Evolutionary conservation across 2,329 filamentous ascomycete species (phyloP).

Genomic region (Coniochaeta prunicola): DNA sequence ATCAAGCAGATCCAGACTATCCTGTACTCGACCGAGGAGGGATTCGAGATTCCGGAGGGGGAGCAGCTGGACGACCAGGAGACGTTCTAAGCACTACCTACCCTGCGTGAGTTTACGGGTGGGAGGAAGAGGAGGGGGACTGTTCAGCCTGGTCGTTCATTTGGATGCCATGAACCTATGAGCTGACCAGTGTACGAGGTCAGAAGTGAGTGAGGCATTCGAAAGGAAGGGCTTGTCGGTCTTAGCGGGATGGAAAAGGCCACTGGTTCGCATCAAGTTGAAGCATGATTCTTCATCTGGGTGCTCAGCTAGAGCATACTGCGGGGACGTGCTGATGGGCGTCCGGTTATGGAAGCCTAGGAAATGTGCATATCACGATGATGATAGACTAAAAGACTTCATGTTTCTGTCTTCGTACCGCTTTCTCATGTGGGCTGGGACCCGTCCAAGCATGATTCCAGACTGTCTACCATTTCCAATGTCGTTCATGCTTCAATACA

Average conservation of each 20-base stretch:
- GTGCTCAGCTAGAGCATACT: not conserved
- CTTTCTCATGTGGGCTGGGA: not conserved
- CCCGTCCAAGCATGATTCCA: too few relatives aligned
- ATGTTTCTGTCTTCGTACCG: not conserved
- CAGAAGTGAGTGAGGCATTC: too few relatives aligned
- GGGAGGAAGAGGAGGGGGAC: too few relatives aligned
- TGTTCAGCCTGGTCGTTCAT: too few relatives aligned
- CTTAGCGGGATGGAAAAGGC: not conserved
- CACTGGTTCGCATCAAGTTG: not conserved
- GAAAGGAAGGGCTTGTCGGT: too few relatives aligned
- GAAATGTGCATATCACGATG: not conserved
- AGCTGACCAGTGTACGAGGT: too few relatives aligned
- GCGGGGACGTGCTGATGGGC: not conserved
- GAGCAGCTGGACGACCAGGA: constrained; percentile 71
- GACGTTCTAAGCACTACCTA: constrained; percentile 51
- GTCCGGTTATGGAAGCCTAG: not conserved
- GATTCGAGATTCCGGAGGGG: constrained; percentile 83
- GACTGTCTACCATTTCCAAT: too few relatives aligned
- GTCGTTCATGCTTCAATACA: not conserved
- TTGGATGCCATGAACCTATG: too few relatives aligned
- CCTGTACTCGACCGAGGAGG: constrained; percentile 91
- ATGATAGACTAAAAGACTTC: not conserved
- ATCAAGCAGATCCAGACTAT: constrained; percentile 96
- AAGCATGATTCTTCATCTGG: not conserved
- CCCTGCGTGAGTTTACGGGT: not conserved